Evolutionary conservation across 345 rosid genomes (phyloP).

Genomic region (Salix exigua): DNA sequence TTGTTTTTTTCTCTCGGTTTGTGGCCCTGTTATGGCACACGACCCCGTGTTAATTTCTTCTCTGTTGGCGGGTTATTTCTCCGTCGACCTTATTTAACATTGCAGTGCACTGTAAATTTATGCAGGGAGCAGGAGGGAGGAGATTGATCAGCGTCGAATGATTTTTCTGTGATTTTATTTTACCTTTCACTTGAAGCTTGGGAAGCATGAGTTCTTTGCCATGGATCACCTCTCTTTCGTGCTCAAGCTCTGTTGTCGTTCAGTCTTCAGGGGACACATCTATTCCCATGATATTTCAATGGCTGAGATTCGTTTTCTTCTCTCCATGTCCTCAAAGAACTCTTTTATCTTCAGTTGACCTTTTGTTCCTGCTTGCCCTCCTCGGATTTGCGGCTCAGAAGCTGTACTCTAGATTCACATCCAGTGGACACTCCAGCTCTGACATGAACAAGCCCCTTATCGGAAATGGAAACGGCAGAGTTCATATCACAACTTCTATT

Average conservation of each 20-base stretch:
- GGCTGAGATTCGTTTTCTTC: slow-evolving; percentile 72
- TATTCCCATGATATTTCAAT: slow-evolving; percentile 43
- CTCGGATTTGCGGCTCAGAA: slow-evolving; percentile 42
- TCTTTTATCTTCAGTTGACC: slow-evolving; percentile 51
- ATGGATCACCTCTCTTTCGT: slow-evolving; percentile 58
- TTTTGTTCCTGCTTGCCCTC: slow-evolving; percentile 49
- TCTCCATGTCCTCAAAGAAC: slow-evolving; percentile 81
- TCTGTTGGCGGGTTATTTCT: not conserved
- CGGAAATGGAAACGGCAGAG: slow-evolving; percentile 27
- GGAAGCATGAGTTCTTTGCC: slow-evolving; percentile 39
- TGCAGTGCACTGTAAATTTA: not conserved
- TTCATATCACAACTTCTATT: slow-evolving; percentile 26
- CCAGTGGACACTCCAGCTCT: slow-evolving; percentile 19
- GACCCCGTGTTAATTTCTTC: not conserved
- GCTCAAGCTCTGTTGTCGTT: slow-evolving; percentile 49
- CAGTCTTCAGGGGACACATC: slow-evolving; percentile 32
- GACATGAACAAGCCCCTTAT: slow-evolving; percentile 61
- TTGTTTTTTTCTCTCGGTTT: not conserved
- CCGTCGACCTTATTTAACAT: not conserved
- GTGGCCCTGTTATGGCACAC: not conserved
- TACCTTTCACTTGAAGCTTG: not conserved
- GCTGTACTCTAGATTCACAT: slow-evolving; percentile 41
- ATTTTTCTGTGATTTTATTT: not conserved
- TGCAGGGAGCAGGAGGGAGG: slow-evolving; percentile 22
- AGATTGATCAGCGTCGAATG: not conserved